Evolutionary conservation across 352 stramenopile species (phyloP), one percentile per base, ranked within the genome.

Genomic region (Globisporangium viniferum): DNA sequence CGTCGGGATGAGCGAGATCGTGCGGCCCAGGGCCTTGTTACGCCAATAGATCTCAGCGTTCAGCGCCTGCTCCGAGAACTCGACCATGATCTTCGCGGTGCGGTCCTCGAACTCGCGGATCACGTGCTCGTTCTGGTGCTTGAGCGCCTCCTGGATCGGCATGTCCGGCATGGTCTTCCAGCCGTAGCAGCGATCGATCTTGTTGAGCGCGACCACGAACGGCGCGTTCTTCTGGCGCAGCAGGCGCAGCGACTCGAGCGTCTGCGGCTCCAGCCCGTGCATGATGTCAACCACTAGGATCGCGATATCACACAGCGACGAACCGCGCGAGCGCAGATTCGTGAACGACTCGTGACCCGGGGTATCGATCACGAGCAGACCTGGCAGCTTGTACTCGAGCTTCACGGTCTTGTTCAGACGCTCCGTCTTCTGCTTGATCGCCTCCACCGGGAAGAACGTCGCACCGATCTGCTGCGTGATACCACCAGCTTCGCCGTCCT

Each of bases 211-310:
- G 29, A 99, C 95, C 18, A 99, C 93, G 72, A 99, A 99, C 22
- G 98, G 98, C 44, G 97, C 98, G 59, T 93, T 89, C 73, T 98
- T 98, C 53, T 96, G 89, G 14, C 88, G 84, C 49, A 99, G 79
- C 79, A 99, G 89, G n/a, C 97, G 97, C 33, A 99, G 81, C 77
- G 95, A 99, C 75, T 99, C 98, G 70, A 99, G 96, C 24, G 98
- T 99, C 79, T 99, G 98, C 57, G 95, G 97, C 84, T 99, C 97
- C 8, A 99, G 82, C 69, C 97, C 97, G 87, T 99, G 97, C 97
- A 99, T 99, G 59, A 99, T 97, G 81, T 99, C 98, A 3, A 99
- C 93, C 3, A 99, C 98, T 9, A 99, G 76, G 73, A 99, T 99
- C n/a, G 98, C 97, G 62, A 99, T 98, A 86, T 99, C 98, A 87